Conservation (phyloP, 2,329 filamentous ascomycete genomes). For the Aureobasidium melanogenum region DNA sequence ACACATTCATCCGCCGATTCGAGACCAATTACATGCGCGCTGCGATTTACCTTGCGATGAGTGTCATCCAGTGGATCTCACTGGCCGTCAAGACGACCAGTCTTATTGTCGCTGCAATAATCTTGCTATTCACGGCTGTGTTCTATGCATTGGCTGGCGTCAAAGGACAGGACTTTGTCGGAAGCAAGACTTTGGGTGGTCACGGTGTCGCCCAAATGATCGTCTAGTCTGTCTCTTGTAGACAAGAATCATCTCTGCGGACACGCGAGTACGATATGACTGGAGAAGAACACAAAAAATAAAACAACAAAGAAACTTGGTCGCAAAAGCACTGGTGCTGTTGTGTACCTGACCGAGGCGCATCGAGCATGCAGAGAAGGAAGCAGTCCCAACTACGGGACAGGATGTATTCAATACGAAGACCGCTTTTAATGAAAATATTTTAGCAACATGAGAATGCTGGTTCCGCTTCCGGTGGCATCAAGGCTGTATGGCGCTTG, state of each 20-base stretch:
- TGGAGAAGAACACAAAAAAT: background rate
- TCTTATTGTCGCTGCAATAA: conserved; percentile 76
- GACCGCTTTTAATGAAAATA: background rate
- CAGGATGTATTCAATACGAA: background rate
- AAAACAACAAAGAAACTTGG: background rate
- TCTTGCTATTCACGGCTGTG: conserved; percentile 64
- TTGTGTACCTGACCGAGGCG: background rate
- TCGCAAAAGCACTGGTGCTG: background rate
- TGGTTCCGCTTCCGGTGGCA: background rate
- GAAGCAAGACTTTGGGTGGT: conserved; percentile 92
- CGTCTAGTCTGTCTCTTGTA: conserved; percentile 47
- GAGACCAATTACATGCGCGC: conserved; percentile 97
- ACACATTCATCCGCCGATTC: conserved; percentile 80
- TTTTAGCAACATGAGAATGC: background rate
- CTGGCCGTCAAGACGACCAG: conserved; percentile 56
- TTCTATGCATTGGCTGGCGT: conserved; percentile 76
- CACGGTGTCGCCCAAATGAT: conserved; percentile 97
- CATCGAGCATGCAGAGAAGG: background rate
- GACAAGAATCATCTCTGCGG: background rate
- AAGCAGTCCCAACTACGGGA: too few relatives aligned
- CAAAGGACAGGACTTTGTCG: conserved; percentile 78
- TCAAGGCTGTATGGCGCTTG: background rate
- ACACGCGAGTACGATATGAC: background rate
- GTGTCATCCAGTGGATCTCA: conserved; percentile 75
- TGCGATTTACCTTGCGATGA: conserved; percentile 74